Conservation (phyloP, 2,329 filamentous ascomycete species). For the Pestalotiopsis sp. region DNA sequence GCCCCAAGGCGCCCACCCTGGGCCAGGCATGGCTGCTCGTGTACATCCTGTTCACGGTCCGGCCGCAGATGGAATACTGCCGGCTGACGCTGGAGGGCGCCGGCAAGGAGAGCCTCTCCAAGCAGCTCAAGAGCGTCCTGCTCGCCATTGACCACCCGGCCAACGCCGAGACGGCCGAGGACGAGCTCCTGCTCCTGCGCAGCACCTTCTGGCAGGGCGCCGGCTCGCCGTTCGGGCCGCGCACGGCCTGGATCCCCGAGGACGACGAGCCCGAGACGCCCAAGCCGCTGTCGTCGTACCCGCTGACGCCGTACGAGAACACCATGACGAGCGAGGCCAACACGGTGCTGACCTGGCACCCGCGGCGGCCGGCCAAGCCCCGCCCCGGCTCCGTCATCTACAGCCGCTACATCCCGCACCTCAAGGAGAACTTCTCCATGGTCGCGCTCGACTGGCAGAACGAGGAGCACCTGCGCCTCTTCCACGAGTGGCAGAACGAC, state of each 20-base stretch:
- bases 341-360: conserved; percentile 57
- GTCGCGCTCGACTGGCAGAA: conserved; percentile 71
- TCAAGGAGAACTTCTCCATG: conserved; percentile 78
- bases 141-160: conserved; percentile 53
- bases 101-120: conserved; percentile 31
- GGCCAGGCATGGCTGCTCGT: conserved; percentile 56
- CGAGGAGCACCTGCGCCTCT: conserved; percentile 66
- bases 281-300: conserved; percentile 46
- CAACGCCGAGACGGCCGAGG: conserved; percentile 28
- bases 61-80: conserved; percentile 49
- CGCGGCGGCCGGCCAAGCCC: conserved; percentile 72
- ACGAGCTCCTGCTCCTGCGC: conserved; percentile 46
- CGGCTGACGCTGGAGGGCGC: conserved; percentile 47
- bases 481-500: conserved; percentile 84
- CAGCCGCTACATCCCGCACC: conserved; percentile 76
- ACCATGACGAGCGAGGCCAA: conserved; percentile 41
- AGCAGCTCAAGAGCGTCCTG: conserved; percentile 47
- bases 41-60: conserved; percentile 55
- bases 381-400: conserved; percentile 71
- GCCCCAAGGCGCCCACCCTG: conserved; percentile 41
- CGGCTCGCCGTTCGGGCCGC: conserved; percentile 67
- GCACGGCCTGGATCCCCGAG: conserved; percentile 62
- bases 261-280: conserved; percentile 39
- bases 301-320: conserved; percentile 51
- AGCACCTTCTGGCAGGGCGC: conserved; percentile 72